Conservation (phyloP, 371 early-diverging fungal species). For the Funneliformis caledonium region DNA sequence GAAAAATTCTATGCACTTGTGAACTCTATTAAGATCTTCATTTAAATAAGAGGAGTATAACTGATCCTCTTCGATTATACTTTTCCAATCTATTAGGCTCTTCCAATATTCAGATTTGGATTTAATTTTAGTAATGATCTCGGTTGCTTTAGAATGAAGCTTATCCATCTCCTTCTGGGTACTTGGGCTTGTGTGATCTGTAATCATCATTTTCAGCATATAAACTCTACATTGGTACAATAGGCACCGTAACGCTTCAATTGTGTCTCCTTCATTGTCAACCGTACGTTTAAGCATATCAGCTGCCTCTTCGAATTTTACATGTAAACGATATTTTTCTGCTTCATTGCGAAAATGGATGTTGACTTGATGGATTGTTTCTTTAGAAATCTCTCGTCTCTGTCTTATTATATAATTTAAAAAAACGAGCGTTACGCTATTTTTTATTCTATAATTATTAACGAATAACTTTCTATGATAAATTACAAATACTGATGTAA, state of each 20-base stretch:
- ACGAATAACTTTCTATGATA: neutral
- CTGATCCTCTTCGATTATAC: neutral
- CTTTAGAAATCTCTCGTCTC: neutral
- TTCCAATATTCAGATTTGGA: neutral
- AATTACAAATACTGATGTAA: no score
- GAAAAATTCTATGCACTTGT: constrained; percentile 7
- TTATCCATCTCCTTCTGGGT: neutral
- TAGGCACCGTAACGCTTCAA: neutral
- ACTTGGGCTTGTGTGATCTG: neutral
- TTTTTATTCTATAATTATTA: neutral
- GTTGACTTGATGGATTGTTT: neutral
- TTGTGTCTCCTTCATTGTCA: neutral
- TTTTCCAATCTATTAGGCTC: neutral
- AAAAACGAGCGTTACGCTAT: neutral
- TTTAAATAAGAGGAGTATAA: constrained; percentile 17
- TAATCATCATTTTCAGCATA: neutral
- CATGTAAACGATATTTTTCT: neutral
- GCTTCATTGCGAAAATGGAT: neutral
- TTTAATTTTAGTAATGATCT: neutral
- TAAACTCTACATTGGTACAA: constrained; percentile 11
- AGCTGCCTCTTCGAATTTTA: constrained; percentile 12
- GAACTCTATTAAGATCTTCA: neutral
- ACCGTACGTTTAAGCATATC: neutral
- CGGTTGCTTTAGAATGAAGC: neutral
- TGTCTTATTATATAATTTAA: constrained; percentile 11